Evolutionary conservation across 768 basidiomycete species (phyloP), one percentile per base, ranked within the genome.

Genomic region (Cyclocybe aegerita): DNA sequence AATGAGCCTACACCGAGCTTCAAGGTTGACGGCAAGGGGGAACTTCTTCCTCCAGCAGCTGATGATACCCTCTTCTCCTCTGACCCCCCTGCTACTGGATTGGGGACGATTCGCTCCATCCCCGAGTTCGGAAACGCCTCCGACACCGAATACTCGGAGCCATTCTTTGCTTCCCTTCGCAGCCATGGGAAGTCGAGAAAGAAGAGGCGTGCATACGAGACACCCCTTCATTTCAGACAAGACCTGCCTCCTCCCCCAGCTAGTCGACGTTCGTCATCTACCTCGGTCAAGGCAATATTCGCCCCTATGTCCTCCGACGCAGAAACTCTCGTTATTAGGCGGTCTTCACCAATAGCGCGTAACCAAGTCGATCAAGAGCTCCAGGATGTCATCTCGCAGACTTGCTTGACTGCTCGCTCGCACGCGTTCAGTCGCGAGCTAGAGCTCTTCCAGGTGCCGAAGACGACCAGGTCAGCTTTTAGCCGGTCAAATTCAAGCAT

Each of bases 351-450:
- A 8, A 70, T 79, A 37, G 82, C 83, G 32, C 84, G 91, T 41
- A 74, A 77, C 29, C 79, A 82, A 36, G 83, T 92, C 44, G 93
- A 96, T 59, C 80, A 86, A 39, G 84, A 83, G 9, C 71, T 98
- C 12, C 76, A 80, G 40, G 94, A 96, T 60, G 82, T 97, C 50
- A 83, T 88, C 58, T 93, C 92, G 9, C 83, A 86, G 52, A 73
- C 75, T 16, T 88, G 88, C 55, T 67, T 86, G 23, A 76, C 80
- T 2, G 88, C 86, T 11, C 80, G 94, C 38, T 79, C 77, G 41
- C 77, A 86, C 46, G 85, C 86, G 7, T 78, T 73, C 47, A 73
- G 76, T 36, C 81, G 78, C 49, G 85, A 85, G 47, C 80, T 83
- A 59, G 80, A 82, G 43, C 46, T 54, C 43, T 59, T 58, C 65